Conservation (phyloP, 345 rosid genomes). For the Salix koriyanagi region DNA sequence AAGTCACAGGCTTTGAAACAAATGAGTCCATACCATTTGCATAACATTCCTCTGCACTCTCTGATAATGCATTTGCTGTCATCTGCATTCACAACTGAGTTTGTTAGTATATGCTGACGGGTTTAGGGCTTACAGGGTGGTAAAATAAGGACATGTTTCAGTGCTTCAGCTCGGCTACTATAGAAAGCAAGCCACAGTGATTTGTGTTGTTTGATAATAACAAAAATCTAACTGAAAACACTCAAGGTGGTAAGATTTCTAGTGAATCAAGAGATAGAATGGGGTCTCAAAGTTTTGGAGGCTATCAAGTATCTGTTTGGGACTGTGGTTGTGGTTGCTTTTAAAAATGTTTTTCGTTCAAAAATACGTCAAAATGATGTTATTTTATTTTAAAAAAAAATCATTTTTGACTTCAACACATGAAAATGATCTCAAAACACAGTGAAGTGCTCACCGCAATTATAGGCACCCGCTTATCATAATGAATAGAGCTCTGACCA, state of each 20-base stretch:
- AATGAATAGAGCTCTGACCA: constrained; percentile 9
- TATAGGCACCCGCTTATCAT: constrained; percentile 55
- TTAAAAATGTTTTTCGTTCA: no score
- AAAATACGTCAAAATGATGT: no score
- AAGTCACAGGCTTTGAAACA: constrained; percentile 84
- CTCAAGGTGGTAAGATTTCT: neutral
- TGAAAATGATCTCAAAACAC: no score
- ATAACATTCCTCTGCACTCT: constrained; percentile 85
- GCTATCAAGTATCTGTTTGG: neutral
- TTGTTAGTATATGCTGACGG: neutral
- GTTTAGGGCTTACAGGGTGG: neutral
- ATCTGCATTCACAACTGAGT: constrained; percentile 47
- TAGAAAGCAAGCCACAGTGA: neutral
- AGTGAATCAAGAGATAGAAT: neutral
- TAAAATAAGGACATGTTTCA: neutral
- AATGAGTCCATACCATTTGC: constrained; percentile 94
- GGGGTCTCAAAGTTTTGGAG: neutral
- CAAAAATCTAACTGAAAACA: neutral
- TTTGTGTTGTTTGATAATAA: neutral
- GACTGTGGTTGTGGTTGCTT: fast-evolving
- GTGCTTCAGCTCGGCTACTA: neutral
- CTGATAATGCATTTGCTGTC: constrained; percentile 91
- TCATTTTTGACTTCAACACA: no score
- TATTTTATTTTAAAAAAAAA: no score
- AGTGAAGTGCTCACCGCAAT: constrained; percentile 58